phyloP scores from a whole-genome alignment of 2,329 filamentous ascomycete species.

The Alternaria burnsii region DNA sequence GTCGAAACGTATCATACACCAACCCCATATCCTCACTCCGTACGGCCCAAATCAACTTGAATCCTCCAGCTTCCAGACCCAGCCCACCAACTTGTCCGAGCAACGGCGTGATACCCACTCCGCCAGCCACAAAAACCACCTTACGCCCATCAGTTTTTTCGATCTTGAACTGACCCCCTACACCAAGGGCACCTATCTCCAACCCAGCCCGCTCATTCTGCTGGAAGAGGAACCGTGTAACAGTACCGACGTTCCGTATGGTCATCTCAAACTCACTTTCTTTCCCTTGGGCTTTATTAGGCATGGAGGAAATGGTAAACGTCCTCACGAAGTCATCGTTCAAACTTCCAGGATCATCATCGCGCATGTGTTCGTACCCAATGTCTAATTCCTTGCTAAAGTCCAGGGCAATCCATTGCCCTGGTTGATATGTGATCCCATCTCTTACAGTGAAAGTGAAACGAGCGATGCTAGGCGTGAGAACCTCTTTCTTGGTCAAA shows the following conservation, averaged over 20 bases:
- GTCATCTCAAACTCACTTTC: conserved; percentile 74
- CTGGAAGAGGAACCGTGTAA: conserved; percentile 71
- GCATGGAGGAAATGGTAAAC: conserved; percentile 77
- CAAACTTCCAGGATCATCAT: conserved; percentile 78
- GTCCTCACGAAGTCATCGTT: conserved; percentile 88
- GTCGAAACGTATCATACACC: conserved; percentile 66
- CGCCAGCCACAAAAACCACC: conserved; percentile 74
- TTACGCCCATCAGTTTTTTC: conserved; percentile 46
- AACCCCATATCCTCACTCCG: conserved; percentile 68
- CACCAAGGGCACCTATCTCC: conserved; percentile 73
- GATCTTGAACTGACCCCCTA: conserved; percentile 72
- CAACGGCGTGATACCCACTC: conserved; percentile 84
- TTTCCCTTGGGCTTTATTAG: conserved; percentile 33
- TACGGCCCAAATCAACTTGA: conserved; percentile 75
- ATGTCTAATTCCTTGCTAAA: conserved; percentile 73
- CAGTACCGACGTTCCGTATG: conserved; percentile 72
- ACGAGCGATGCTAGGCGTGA: conserved; percentile 73
- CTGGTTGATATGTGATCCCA: conserved; percentile 65
- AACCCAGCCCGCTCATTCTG: conserved; percentile 63
- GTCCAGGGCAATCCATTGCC: conserved; percentile 80
- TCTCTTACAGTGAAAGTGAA: conserved; percentile 66
- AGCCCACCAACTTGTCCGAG: conserved; percentile 68
- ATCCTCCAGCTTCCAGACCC: conserved; percentile 19
- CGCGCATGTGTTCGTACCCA: conserved; percentile 84
- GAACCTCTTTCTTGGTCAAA: conserved; percentile 64